Evolutionary conservation across 768 basidiomycete genomes (phyloP).

Genomic region (Suillus placidus): DNA sequence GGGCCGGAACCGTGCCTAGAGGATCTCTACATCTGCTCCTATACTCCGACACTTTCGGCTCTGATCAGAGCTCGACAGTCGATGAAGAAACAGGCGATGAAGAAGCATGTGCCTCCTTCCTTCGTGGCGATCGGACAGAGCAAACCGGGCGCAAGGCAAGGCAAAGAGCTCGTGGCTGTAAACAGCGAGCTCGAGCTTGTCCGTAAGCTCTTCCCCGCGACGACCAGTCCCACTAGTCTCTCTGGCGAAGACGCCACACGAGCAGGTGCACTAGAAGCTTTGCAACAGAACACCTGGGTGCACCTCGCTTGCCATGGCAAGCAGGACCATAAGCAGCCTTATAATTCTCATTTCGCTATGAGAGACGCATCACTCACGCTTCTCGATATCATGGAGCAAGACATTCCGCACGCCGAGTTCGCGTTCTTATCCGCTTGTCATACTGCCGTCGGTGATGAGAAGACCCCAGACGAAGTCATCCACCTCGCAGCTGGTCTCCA

Average conservation of each 20-base stretch:
- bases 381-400: not conserved
- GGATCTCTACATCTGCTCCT: not conserved
- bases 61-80: not conserved
- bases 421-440: not conserved
- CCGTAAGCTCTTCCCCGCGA: not conserved
- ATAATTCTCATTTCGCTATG: not conserved
- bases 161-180: not conserved
- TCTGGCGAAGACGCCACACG: not conserved
- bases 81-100: too few relatives aligned
- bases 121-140: not conserved
- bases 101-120: not conserved
- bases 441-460: not conserved
- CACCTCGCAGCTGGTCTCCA: constrained; percentile 10
- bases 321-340: not conserved
- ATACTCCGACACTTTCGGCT: not conserved
- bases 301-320: constrained; percentile 25
- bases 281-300: constrained; percentile 14
- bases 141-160: not conserved
- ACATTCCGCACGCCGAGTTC: not conserved
- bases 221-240: not conserved
- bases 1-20: not conserved
- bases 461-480: not conserved
- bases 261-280: not conserved
- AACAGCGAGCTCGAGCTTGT: not conserved
- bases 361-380: not conserved